Percentiles rank a stretch among this genome's conserved stretches.
Evolutionary conservation across 768 basidiomycete species (phyloP).

Genomic region (Hydnum rufescens): DNA sequence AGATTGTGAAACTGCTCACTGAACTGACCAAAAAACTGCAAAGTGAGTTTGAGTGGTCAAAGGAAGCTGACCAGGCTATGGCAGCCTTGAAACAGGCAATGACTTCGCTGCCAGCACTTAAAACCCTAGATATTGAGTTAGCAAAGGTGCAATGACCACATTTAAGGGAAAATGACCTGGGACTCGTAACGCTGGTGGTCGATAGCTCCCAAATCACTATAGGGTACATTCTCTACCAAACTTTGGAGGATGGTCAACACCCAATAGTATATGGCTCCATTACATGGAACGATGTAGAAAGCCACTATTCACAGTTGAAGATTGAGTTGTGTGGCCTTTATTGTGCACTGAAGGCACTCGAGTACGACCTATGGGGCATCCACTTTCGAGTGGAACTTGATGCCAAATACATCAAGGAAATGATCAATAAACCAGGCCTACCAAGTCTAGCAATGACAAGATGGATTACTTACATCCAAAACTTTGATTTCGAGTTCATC

Average conservation of each 20-base stretch:
- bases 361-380: neutral
- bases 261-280: neutral
- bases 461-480: neutral
- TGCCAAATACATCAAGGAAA: neutral
- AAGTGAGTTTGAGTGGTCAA: neutral
- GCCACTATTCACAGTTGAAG: neutral
- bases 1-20: neutral
- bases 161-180: neutral
- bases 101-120: neutral
- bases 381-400: neutral
- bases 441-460: no score
- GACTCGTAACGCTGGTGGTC: neutral
- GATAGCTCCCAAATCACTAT: neutral
- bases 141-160: neutral
- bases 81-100: neutral
- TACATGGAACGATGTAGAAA: neutral
- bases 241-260: no score
- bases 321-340: neutral
- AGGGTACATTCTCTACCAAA: neutral
- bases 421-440: neutral
- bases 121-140: neutral
- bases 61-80: neutral
- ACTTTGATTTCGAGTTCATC: neutral
- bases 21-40: neutral
- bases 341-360: neutral